Evolutionary conservation across 768 basidiomycete species (phyloP), one percentile per base, ranked within the genome.

Genomic region (Amanita jacksonii): DNA sequence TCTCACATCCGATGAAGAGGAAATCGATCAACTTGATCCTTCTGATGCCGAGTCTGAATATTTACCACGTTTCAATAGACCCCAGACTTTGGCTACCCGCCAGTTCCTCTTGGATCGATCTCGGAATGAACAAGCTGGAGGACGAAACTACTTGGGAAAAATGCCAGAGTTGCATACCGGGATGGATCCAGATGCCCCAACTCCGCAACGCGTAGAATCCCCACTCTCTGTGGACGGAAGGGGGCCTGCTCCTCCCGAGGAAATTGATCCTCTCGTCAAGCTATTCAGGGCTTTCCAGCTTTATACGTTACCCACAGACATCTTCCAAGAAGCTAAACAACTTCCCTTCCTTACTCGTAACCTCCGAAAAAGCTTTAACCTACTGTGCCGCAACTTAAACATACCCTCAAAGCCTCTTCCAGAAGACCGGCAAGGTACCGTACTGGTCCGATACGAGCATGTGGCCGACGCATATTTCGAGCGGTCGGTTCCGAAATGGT

Each of bases 301-400:
- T 9, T 45, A 69, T 13, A 57, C 58, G 0, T 52, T 60, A 1
- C 48, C 62, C 1, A 51, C 55, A 3, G 47, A 65, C 33, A 64
- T 63, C 15, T 62, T 74, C 57, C 66, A 67, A 27, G 55, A 53
- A 18, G 59, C 61, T 8, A 50, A 48, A 12, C 62, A 61, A 40
- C 64, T 81, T 4, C 81, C 81, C 0, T 84, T 83, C 53, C 62
- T 80, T 16, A 61, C 56, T 20, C 72, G 76, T 8, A 76, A 74
- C 50, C 52, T 84, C 13, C 63, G 66, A 10, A 51, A 38, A 2
- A 74, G 74, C 1, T 83, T 83, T 52, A 48, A 43, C n/a, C 30
- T 48, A 15, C 63, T 63, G 16, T 82, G 78, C 53, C 49, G 43
- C 22, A 48, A 41, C 28, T 51, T 60, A 10, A 60, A 62, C 8